Base-by-base conservation (phyloP, 192 early-diverging fungal species). In the Podila minutissima region DNA sequence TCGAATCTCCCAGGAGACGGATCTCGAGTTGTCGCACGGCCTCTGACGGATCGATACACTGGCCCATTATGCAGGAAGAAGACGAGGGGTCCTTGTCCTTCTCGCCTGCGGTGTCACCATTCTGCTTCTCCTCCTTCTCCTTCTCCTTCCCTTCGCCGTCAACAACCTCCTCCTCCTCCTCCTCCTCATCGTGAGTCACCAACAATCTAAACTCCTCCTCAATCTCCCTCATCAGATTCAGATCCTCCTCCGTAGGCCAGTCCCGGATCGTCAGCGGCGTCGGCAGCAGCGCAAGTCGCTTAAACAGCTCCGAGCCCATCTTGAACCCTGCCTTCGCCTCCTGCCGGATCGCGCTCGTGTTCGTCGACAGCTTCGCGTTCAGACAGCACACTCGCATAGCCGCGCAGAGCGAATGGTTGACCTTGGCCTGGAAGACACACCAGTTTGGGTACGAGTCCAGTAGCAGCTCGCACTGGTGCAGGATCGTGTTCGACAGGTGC, bases 251-350 rank as follows among this genome's bases (percentile, higher is more conserved):
- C 2, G 77, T 71, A 4, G 77, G 77, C 77, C 77, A 81, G 62
- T 81, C 77, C 11, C 77, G 77, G 62, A 81, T 60, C n/a, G 77
- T 81, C 51, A 81, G 37, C 6, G 77, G 77, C 0, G 46, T 62
- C 5, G 77, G 77, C 17, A 81, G 8, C 8, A 73, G 15, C 4
- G 77, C 77, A 37, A 69, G 67, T 0, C 77, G 70, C 28, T 81
- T 81, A 22, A 81, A 81, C 8, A 81, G 58, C 41, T 72, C 71
- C 9, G 71, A 73, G 0, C 77, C 77, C 71, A 73, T 73, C 67
- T 73, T 73, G 62, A 81, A 81, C 13, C 77, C 77, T 2, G 77
- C 77, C 48, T 81, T 81, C 31, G 77, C 77, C 63, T 81, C 77
- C 32, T 81, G 66, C 13, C 71, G 53, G 15, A 73, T 73, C 15